These are phyloP conservation scores for Aspergillus olivimuriae DNA, from an alignment of 495 filamentous ascomycete genomes.

Conservation along the genomic window DNA sequence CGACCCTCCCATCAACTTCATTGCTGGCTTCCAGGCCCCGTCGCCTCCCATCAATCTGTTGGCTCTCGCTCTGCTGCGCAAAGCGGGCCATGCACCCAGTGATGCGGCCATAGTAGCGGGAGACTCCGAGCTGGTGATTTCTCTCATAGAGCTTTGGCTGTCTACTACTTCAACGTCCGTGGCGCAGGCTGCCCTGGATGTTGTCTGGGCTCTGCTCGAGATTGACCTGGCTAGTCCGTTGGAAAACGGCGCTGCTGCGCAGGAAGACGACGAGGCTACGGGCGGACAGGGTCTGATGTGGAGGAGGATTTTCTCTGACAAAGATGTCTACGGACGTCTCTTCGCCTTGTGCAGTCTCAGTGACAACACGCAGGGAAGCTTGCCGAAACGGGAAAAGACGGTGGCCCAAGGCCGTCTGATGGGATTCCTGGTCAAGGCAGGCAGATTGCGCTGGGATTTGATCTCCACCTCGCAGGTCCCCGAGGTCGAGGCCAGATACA, in stretches of 20 bases:
- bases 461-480: slow-evolving; percentile 52
- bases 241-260: slow-evolving; percentile 37
- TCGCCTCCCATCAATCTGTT: slow-evolving; percentile 63
- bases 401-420: slow-evolving; percentile 74
- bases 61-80: slow-evolving; percentile 63
- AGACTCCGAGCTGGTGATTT: slow-evolving; percentile 53
- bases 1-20: slow-evolving; percentile 40
- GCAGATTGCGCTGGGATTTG: slow-evolving; percentile 54
- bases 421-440: slow-evolving; percentile 61
- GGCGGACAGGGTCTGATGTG: slow-evolving; percentile 66
- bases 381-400: slow-evolving; percentile 59
- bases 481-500: slow-evolving; percentile 53
- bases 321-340: slow-evolving; percentile 58
- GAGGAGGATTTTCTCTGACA: slow-evolving; percentile 63
- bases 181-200: slow-evolving; percentile 58
- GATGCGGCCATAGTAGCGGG: slow-evolving; percentile 65
- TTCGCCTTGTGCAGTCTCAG: slow-evolving; percentile 54
- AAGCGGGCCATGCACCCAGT: slow-evolving; percentile 53
- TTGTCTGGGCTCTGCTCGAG: slow-evolving; percentile 65
- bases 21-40: slow-evolving; percentile 50
- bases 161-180: slow-evolving; percentile 63
- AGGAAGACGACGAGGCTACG: slow-evolving; percentile 23
- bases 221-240: slow-evolving; percentile 47
- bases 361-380: slow-evolving; percentile 26
- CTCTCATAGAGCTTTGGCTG: slow-evolving; percentile 66